Evolutionary conservation across 2,329 filamentous ascomycete genomes (phyloP), one percentile per base, ranked within the genome.

Genomic region (Ceratocystis variospora): DNA sequence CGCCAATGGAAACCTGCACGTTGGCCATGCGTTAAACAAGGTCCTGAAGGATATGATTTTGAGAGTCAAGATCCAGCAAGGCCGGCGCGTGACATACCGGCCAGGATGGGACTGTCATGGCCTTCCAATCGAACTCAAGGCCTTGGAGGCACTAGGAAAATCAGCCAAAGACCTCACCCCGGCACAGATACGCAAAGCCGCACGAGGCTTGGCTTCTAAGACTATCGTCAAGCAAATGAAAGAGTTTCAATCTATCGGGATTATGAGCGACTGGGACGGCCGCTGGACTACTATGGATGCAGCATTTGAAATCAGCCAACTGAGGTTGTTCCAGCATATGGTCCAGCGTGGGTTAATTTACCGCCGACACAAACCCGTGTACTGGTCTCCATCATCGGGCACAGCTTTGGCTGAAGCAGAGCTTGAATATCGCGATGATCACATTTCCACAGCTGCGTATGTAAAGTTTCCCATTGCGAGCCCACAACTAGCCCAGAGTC

Each of bases 21-120:
- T 95, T 68, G 94, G 94, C 2, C 94, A 99, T 79, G 91, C 94
- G 45, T 79, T 99, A 73, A 99, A 99, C 77, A 99, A 99, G 77
- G 87, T 97, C 71, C 80, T 96, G 68, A 99, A 99, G 79, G 94
- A 99, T 76, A 89, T 97, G 72, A 89, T 96, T 69, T 81, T 91
- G 71, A 84, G 94, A 50, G 85, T 87, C 68, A 86, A 96, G 77
- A 78, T 97, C 68, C 85, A 89, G 68, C 82, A 87, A 72, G 94
- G 81, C 71, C 86, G 83, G 70, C 81, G 84, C 69, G 86, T 97
- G 44, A 80, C 85, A 48, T 99, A 95, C 73, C 80, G 91, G 17
- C 94, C 94, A 1, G 93, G 94, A 59, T 99, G 94, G 94, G 95
- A 99, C 74, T 99, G 94, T 70, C 94, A 99, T 78, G 94, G 94